These are phyloP conservation scores for Phaeomoniella chlamydospora DNA, from an alignment of 2,329 filamentous ascomycete genomes.

Conservation along the genomic window DNA sequence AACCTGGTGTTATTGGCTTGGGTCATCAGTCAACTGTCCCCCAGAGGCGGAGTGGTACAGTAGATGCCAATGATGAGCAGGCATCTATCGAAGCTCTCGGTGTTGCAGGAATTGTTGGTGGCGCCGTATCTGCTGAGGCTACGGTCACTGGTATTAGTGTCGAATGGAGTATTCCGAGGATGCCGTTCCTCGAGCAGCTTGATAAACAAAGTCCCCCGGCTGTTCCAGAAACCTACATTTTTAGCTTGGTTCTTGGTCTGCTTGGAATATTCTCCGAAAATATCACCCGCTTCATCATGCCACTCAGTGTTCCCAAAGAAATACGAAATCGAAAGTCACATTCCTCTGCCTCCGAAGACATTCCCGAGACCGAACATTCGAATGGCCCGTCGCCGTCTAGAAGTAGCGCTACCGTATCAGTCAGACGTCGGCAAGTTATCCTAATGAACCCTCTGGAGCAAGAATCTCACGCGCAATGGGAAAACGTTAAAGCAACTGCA, in stretches of 20 bases:
- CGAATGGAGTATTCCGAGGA: constrained; percentile 79
- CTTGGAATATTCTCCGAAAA: constrained; percentile 84
- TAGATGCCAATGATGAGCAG: constrained; percentile 55
- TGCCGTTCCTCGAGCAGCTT: constrained; percentile 82
- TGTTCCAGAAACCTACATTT: constrained; percentile 86
- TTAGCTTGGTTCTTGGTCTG: constrained; percentile 75
- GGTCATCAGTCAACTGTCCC: constrained; percentile 80
- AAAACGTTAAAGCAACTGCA: constrained; percentile 63
- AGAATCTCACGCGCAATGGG: constrained; percentile 55
- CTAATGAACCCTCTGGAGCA: constrained; percentile 72
- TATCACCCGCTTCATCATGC: constrained; percentile 82
- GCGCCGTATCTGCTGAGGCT: constrained; percentile 51
- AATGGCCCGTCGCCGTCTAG: constrained; percentile 13
- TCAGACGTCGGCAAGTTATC: constrained; percentile 53
- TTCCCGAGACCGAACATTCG: constrained; percentile 14
- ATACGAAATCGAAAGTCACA: constrained; percentile 33
- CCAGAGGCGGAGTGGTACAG: constrained; percentile 40
- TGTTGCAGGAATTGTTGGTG: constrained; percentile 73
- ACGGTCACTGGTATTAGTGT: constrained; percentile 65
- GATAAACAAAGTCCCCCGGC: constrained; percentile 77
- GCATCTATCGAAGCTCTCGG: constrained; percentile 81
- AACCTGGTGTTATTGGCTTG: constrained; percentile 74
- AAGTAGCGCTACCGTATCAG: constrained; percentile 10
- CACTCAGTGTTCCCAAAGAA: constrained; percentile 69
- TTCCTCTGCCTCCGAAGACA: constrained; percentile 21